A percentile compares a stretch with the other conserved stretches of the same genome.
Evolutionary conservation across 2,329 filamentous ascomycete genomes (phyloP).

Genomic region (Fusarium equiseti): DNA sequence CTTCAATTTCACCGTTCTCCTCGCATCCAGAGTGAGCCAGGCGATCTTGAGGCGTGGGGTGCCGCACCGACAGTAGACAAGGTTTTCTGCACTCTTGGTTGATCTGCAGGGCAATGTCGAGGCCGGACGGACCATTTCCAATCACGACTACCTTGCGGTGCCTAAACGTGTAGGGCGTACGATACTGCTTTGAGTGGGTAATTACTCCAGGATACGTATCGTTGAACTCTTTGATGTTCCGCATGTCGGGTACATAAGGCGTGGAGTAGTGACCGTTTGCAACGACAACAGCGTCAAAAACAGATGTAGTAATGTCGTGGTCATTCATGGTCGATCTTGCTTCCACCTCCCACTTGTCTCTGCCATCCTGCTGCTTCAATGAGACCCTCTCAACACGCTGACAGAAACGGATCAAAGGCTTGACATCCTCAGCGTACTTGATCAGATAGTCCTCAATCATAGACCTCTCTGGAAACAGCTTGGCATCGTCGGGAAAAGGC

Average conservation of each 20-base stretch:
- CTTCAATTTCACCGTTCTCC: conserved; percentile 69
- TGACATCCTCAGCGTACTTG: conserved; percentile 76
- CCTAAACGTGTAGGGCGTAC: conserved; percentile 70
- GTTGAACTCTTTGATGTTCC: conserved; percentile 71
- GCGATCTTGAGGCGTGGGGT: conserved; percentile 59
- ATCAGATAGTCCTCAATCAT: conserved; percentile 80
- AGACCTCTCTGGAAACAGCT: conserved; percentile 80
- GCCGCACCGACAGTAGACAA: conserved; percentile 73
- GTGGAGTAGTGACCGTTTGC: conserved; percentile 81
- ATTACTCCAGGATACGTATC: conserved; percentile 69
- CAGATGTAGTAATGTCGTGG: conserved; percentile 54
- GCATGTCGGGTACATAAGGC: conserved; percentile 73
- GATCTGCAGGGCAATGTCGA: conserved; percentile 87
- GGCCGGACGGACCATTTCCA: conserved; percentile 85
- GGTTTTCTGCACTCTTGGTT: conserved; percentile 68
- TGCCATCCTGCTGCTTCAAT: conserved; percentile 44
- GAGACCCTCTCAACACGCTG: conserved; percentile 75
- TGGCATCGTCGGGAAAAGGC: conserved; percentile 71
- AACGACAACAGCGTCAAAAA: conserved; percentile 81
- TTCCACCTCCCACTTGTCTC: conserved; percentile 72
- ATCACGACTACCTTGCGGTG: conserved; percentile 84
- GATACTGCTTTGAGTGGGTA: conserved; percentile 84
- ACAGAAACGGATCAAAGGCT: conserved; percentile 75
- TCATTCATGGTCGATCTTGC: conserved; percentile 63
- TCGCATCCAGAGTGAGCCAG: conserved; percentile 60